Evolutionary conservation across 495 filamentous ascomycete species (phyloP).

Genomic region (Daldinia grandis): DNA sequence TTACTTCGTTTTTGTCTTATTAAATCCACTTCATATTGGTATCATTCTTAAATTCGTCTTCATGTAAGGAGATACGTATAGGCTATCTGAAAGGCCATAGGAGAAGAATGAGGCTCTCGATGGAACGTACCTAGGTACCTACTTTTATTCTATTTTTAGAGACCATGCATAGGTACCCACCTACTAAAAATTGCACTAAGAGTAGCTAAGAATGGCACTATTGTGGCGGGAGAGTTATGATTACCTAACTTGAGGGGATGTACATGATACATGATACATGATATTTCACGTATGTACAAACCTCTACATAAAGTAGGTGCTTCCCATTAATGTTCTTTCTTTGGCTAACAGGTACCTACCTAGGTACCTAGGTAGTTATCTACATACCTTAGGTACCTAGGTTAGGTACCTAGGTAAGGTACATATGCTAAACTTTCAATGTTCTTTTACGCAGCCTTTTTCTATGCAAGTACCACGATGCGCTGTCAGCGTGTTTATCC

Average conservation of each 20-base stretch:
- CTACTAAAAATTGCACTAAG: not conserved
- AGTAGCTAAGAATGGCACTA: too few species aligned
- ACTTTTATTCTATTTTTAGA: not conserved
- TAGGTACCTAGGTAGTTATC: too few species aligned
- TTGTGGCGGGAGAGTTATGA: not conserved
- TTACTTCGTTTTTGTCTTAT: not conserved
- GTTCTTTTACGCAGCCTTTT: constrained; percentile 2
- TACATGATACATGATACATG: not conserved
- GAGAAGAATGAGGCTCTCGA: not conserved
- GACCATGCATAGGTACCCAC: too few species aligned
- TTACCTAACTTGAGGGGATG: not conserved
- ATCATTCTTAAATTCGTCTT: not conserved
- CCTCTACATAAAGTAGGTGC: too few species aligned
- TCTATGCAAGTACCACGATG: constrained; percentile 6
- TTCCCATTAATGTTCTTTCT: not conserved
- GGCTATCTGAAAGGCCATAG: not conserved
- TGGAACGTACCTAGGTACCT: not conserved
- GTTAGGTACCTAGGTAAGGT: too few species aligned
- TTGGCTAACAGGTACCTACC: too few species aligned
- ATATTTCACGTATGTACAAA: too few species aligned
- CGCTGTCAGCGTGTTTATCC: not conserved
- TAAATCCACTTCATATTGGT: not conserved
- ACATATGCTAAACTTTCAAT: not conserved
- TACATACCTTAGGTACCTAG: too few species aligned
- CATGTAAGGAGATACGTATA: not conserved